A percentile compares a stretch with the other conserved stretches of the same genome.
phyloP scores from a whole-genome alignment of 1,139 yeast species.

The Groenewaldozyma sp. region DNA sequence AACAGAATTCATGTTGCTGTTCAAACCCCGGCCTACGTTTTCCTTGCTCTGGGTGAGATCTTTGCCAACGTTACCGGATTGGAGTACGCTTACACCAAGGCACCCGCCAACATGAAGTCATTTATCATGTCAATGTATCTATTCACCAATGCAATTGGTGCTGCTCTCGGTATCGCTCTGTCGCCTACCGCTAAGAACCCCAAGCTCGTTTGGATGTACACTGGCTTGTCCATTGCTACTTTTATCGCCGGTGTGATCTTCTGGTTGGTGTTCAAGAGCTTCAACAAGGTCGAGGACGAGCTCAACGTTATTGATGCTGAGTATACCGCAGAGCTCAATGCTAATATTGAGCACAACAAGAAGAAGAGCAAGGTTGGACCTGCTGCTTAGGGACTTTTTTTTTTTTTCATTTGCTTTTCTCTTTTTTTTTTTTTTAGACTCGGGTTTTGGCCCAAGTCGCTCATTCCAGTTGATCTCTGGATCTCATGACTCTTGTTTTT shows the following conservation, averaged over 20 bases:
- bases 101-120: constrained; percentile 57
- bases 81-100: constrained; percentile 63
- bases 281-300: constrained; percentile 51
- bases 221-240: constrained; percentile 52
- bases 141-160: constrained; percentile 55
- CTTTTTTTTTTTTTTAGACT: neutral
- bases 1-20: constrained; percentile 52
- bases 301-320: constrained; percentile 47
- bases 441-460: too few relatives aligned
- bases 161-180: constrained; percentile 65
- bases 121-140: constrained; percentile 56
- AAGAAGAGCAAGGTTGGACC: constrained; percentile 2
- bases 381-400: constrained; percentile 2
- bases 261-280: constrained; percentile 52
- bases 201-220: constrained; percentile 57
- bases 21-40: constrained; percentile 55
- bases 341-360: constrained; percentile 14
- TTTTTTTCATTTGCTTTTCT: constrained; percentile 1
- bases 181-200: constrained; percentile 60
- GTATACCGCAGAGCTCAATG: constrained; percentile 24
- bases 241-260: constrained; percentile 51
- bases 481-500: too few relatives aligned
- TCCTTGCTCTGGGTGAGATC: constrained; percentile 56
- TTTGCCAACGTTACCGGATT: constrained; percentile 59
- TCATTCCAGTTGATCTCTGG: too few relatives aligned